A percentile compares a stretch with the other conserved stretches of the same genome.
phyloP scores from a whole-genome alignment of 2,329 filamentous ascomycete genomes.

The Amylocarpus encephaloides region DNA sequence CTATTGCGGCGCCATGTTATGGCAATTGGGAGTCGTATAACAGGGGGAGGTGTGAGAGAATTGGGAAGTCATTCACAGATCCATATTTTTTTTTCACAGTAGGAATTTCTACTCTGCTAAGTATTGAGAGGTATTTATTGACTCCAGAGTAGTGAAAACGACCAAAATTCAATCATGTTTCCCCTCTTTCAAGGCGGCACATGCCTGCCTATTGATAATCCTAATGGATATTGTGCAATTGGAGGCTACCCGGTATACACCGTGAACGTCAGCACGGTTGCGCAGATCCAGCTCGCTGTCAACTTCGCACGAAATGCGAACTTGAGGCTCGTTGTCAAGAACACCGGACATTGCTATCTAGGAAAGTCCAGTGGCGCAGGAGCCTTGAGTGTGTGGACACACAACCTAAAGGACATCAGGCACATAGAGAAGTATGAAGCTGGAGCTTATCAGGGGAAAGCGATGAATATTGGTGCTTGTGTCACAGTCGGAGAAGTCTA shows the following conservation, averaged over 20 bases:
- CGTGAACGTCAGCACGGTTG: conserved; percentile 32
- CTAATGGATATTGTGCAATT: conserved; percentile 31
- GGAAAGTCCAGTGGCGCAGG: conserved; percentile 32
- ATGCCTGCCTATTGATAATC: conserved; percentile 29
- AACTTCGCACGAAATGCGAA: conserved; percentile 40
- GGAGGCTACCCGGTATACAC: conserved; percentile 28
- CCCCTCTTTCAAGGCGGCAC: conserved; percentile 38
- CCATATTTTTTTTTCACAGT: conserved; percentile 34
- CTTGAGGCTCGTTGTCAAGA: conserved; percentile 32
- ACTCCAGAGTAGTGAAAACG: conserved; percentile 28
- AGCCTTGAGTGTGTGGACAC: conserved; percentile 47
- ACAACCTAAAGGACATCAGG: conserved; percentile 37
- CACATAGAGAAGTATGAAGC: conserved; percentile 33
- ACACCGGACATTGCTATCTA: conserved; percentile 17
- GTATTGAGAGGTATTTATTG: not conserved
- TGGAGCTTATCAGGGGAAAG: conserved; percentile 31
- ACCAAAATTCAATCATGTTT: conserved; percentile 40
- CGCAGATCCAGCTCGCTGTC: conserved; percentile 41
- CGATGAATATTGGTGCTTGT: conserved; percentile 35
- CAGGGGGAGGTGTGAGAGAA: not conserved
- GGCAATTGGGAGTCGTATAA: not conserved
- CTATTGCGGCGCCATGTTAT: conserved; percentile 42
- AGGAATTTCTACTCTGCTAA: not conserved
- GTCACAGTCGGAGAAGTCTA: conserved; percentile 40
- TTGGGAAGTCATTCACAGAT: conserved; percentile 31